Evolutionary conservation across 768 basidiomycete genomes (phyloP).

Genomic region (Ramaria rubella): DNA sequence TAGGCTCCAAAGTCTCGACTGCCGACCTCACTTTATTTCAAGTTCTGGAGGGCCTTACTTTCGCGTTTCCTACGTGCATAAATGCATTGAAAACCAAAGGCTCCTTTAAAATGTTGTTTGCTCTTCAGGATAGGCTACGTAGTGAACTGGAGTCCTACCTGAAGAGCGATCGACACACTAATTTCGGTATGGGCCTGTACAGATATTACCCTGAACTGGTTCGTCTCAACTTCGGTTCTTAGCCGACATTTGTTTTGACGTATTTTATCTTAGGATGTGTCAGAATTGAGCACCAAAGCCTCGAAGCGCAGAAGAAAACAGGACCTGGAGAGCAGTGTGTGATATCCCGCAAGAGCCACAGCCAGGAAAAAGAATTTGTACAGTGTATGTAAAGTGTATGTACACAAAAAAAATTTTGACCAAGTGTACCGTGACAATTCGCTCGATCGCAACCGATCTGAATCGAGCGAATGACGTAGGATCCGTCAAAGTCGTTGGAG

Average conservation of each 20-base stretch:
- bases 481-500: no score
- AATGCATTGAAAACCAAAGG: slow-evolving; percentile 17
- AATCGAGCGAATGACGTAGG: no score
- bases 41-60: slow-evolving; percentile 26
- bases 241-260: neutral
- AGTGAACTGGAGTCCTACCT: slow-evolving; percentile 29
- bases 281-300: no score
- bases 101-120: slow-evolving; percentile 26
- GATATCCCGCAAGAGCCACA: no score
- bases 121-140: slow-evolving; percentile 28
- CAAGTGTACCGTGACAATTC: no score
- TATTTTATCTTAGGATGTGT: no score
- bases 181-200: slow-evolving; percentile 30
- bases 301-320: no score
- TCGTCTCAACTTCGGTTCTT: slow-evolving; percentile 15
- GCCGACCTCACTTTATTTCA: slow-evolving; percentile 41
- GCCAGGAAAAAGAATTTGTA: no score
- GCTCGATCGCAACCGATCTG: no score
- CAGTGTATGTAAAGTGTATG: no score
- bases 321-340: no score
- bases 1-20: slow-evolving; percentile 28
- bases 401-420: no score
- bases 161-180: slow-evolving; percentile 24
- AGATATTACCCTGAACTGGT: slow-evolving; percentile 36
- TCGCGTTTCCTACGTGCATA: slow-evolving; percentile 34